These are phyloP conservation scores for Pyrenula aspistea DNA, from an alignment of 495 filamentous ascomycete species.

Conservation along the genomic window DNA sequence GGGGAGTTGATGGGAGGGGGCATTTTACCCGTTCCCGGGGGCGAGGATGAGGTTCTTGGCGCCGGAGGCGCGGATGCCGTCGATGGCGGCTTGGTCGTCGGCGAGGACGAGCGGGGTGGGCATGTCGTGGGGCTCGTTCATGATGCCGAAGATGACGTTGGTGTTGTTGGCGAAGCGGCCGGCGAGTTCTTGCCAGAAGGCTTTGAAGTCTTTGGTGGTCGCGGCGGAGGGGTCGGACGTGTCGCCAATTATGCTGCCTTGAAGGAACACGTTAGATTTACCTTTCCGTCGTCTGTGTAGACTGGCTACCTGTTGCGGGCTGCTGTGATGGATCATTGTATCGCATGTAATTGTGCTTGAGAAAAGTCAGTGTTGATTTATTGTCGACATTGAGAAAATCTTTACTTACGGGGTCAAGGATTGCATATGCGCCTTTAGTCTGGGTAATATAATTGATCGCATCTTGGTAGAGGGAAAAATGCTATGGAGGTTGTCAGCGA, in stretches of 20 bases:
- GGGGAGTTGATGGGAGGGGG: too few species aligned
- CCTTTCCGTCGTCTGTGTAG: too few species aligned
- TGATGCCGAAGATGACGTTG: conserved; percentile 45
- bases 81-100: conserved; percentile 41
- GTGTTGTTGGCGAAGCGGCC: conserved; percentile 33
- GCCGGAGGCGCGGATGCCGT: conserved; percentile 44
- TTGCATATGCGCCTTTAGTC: conserved; percentile 24
- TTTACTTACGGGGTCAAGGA: not conserved
- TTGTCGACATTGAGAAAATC: not conserved
- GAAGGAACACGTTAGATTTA: too few species aligned
- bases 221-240: conserved; percentile 23
- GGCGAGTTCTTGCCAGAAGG: conserved; percentile 45
- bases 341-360: conserved; percentile 44
- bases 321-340: conserved; percentile 40
- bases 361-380: conserved; percentile 41
- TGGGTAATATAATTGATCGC: conserved; percentile 39
- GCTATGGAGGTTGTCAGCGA: conserved; percentile 4
- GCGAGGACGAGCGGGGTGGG: conserved; percentile 3
- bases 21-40: conserved; percentile 21
- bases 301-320: conserved; percentile 14
- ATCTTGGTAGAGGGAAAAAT: conserved; percentile 34
- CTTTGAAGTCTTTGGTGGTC: conserved; percentile 40
- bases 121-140: conserved; percentile 48
- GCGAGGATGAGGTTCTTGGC: conserved; percentile 43
- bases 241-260: conserved; percentile 38